Evolutionary conservation across 805 yeast genomes (phyloP).

Genomic region (Yarrowia deformans): DNA sequence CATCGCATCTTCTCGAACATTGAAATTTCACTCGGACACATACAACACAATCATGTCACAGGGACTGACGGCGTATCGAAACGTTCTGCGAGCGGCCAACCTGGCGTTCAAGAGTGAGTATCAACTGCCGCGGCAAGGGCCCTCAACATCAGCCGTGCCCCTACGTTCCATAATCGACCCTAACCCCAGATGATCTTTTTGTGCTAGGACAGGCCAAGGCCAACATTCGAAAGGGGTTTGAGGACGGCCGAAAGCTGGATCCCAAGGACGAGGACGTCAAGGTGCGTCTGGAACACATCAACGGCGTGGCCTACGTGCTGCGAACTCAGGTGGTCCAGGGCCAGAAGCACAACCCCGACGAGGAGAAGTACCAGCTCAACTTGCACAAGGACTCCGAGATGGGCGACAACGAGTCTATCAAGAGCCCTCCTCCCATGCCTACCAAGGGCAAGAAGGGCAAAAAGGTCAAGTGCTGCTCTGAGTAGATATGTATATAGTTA

Average conservation of each 20-base stretch:
- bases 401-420: slow-evolving; percentile 87
- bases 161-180: background rate
- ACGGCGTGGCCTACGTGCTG: slow-evolving; percentile 75
- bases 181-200: slow-evolving; percentile 44
- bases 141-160: too few relatives aligned
- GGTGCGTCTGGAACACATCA: slow-evolving; percentile 62
- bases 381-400: slow-evolving; percentile 84
- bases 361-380: slow-evolving; percentile 57
- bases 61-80: slow-evolving; percentile 46
- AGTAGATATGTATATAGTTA: slow-evolving; percentile 26
- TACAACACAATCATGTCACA: slow-evolving; percentile 41
- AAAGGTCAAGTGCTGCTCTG: slow-evolving; percentile 31
- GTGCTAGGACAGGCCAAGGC: slow-evolving; percentile 43
- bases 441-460: slow-evolving; percentile 37
- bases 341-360: slow-evolving; percentile 47
- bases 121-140: too few relatives aligned
- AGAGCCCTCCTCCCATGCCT: slow-evolving; percentile 50
- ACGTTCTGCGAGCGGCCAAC: slow-evolving; percentile 48
- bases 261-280: slow-evolving; percentile 57
- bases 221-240: slow-evolving; percentile 43
- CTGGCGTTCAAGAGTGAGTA: slow-evolving; percentile 49
- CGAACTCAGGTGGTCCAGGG: slow-evolving; percentile 89
- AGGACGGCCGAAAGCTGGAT: slow-evolving; percentile 43
- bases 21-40: slow-evolving; percentile 10
- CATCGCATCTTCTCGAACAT: background rate